Conservation (phyloP, 2,329 filamentous ascomycete genomes). For the Lecanicillium sp. region DNA sequence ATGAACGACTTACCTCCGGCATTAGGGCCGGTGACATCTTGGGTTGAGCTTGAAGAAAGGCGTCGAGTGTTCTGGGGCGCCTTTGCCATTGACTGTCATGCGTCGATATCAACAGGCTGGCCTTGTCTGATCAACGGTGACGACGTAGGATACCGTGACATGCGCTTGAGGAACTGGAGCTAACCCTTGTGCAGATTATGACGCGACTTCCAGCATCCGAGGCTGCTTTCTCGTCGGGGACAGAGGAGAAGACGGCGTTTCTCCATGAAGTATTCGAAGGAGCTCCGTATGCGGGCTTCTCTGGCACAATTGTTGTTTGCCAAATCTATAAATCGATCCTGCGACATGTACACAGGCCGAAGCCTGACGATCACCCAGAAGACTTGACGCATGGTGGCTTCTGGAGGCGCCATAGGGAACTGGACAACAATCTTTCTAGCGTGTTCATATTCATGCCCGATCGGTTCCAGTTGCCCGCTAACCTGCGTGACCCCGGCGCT, state of each 20-base stretch:
- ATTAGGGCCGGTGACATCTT: slow-evolving; percentile 66
- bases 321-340: slow-evolving; percentile 77
- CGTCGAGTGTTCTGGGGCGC: slow-evolving; percentile 80
- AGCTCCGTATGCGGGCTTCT: slow-evolving; percentile 62
- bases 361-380: slow-evolving; percentile 62
- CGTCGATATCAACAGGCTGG: slow-evolving; percentile 87
- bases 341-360: slow-evolving; percentile 69
- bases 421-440: slow-evolving; percentile 76
- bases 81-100: slow-evolving; percentile 78
- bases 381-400: slow-evolving; percentile 71
- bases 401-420: slow-evolving; percentile 76
- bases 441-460: slow-evolving; percentile 74
- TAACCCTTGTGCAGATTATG: slow-evolving; percentile 44
- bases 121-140: slow-evolving; percentile 70
- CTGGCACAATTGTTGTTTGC: slow-evolving; percentile 65
- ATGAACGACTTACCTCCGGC: slow-evolving; percentile 66
- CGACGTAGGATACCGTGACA: slow-evolving; percentile 43
- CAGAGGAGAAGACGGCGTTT: slow-evolving; percentile 54
- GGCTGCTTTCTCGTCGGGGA: slow-evolving; percentile 64
- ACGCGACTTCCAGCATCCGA: slow-evolving; percentile 79
- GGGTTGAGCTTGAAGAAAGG: slow-evolving; percentile 71
- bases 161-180: not conserved
- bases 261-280: slow-evolving; percentile 60
- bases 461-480: slow-evolving; percentile 63
- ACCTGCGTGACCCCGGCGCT: slow-evolving; percentile 63